Base-by-base conservation (phyloP, 768 basidiomycete genomes). In the Tricholoma hemisulphureum region DNA sequence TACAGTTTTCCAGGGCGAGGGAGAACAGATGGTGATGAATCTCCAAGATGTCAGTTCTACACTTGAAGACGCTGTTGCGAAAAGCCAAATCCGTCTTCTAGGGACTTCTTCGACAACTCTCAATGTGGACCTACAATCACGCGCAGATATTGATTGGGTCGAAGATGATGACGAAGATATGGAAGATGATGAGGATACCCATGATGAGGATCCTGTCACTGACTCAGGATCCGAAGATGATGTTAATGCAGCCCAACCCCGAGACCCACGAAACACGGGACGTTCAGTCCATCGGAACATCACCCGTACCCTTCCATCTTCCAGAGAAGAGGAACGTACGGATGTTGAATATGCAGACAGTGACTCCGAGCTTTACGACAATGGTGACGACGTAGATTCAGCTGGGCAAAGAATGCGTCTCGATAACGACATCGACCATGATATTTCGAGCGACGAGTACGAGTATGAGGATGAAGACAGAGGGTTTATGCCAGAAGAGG, bases 1-100 rank as follows among this genome's bases (percentile, higher is more conserved):
- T 49, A 24, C 61, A 94, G 92, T 82, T 48, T 80, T 80, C 4
- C 90, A 90, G 67, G 96, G 95, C 8, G 96, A 97, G 72, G 97
- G 97, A 14, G 96, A 98, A 68, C 83, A 88, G 69, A 98, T 99
- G 97, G 94, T 99, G 11, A 91, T 98, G 81, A 91, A 93, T 69
- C 79, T 99, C 13, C 97, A 99, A 71, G 97, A 95, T 60, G 91
- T 87, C 18, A 75, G 77, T 26, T 72, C 78, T 2, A 98, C 95
- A 0, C 85, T 99, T 26, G 95, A 88, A 58, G 94, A 95, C 63
- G 83, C 80, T 7, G 87, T 98, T 28, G 82, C 87, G 16, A 81
- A 82, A 56, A 93, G 91, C 64, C 83, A 90, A 57, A 95, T 99
- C 59, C 81, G 83, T 32, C 80, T 99, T 2, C 85, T 98, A 32